Base-by-base conservation (phyloP, 2,329 filamentous ascomycete genomes). In the Domatiomyces catenatus region DNA sequence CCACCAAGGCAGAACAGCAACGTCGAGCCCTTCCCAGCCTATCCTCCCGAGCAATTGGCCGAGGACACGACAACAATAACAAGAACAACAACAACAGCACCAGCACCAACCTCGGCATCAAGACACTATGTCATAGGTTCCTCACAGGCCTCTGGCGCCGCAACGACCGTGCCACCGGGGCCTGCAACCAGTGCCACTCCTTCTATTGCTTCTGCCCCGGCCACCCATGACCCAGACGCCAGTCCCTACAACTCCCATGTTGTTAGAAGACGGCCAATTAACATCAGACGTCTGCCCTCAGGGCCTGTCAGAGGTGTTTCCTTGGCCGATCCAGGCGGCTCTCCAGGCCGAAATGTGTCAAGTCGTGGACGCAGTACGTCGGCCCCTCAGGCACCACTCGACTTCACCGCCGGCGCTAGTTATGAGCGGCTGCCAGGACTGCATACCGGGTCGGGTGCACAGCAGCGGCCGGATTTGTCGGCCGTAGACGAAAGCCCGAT, bases 231-330 rank as follows among this genome's bases (percentile, higher is more conserved):
- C 43, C 52, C 52, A 46, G 53, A 52, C 44, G 53, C 51, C 18
- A 53, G 51, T 47, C 55, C 55, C 19, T 57, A 57, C 22, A 55
- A 51, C 15, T 8, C 28, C 28, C 28, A 32, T 12, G 28, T 32
- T 12, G 2, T 32, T 8, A 32, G 55, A 42, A 24, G 36, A 8
- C 51, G 58, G 28, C 56, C 58, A 3, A 58, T 59, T 28, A 51
- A 56, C 5, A 59, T 59, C 42, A 52, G 53, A 39, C 49, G 58
- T 36, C 46, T 59, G 17, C 53, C 54, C 3, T 59, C 58, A 2
- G 18, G 22, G 12, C 43, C 18, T n/a, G 1, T 18, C 47, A 10
- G 49, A 52, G 24, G 26, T 52, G 36, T 48, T 48, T 18, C 26
- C 39, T 20, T 44, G 28, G 44, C 36, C 44, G 45, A 49, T 42